These are phyloP conservation scores for Chalciporus piperatus DNA, from an alignment of 768 basidiomycete species.

Conservation along the genomic window DNA sequence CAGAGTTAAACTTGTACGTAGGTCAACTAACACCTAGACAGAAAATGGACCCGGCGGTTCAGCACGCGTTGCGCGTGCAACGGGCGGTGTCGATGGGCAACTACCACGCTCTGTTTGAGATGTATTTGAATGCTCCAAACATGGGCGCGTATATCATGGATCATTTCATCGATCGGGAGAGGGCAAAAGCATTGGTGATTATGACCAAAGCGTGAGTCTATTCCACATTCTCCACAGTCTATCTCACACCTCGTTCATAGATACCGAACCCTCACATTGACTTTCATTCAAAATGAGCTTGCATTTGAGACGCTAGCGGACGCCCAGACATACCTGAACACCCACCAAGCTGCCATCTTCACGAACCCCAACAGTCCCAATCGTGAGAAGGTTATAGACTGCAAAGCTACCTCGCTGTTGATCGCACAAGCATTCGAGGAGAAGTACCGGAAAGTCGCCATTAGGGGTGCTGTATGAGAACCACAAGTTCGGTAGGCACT, in stretches of 20 bases:
- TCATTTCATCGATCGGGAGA: slow-evolving; percentile 92
- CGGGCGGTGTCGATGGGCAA: slow-evolving; percentile 89
- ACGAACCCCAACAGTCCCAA: slow-evolving; percentile 62
- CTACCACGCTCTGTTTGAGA: slow-evolving; percentile 87
- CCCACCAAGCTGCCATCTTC: slow-evolving; percentile 68
- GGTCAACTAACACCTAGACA: slow-evolving; percentile 95
- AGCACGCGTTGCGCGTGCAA: slow-evolving; percentile 88
- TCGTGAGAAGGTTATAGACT: slow-evolving; percentile 65
- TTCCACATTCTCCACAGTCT: neutral
- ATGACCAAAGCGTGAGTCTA: slow-evolving; percentile 88
- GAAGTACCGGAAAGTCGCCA: slow-evolving; percentile 82
- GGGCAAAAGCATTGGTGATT: slow-evolving; percentile 79
- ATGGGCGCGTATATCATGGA: slow-evolving; percentile 99
- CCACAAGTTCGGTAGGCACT: slow-evolving; percentile 1
- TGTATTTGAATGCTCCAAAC: slow-evolving; percentile 83
- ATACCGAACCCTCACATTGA: slow-evolving; percentile 75
- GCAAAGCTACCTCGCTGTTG: slow-evolving; percentile 54
- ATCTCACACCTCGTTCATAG: slow-evolving; percentile 40
- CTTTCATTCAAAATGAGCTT: slow-evolving; percentile 77
- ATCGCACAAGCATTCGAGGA: slow-evolving; percentile 69
- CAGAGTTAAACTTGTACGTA: slow-evolving; percentile 95
- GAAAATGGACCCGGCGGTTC: slow-evolving; percentile 75
- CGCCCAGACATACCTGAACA: slow-evolving; percentile 64
- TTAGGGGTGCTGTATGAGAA: slow-evolving; percentile 85
- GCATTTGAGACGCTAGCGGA: slow-evolving; percentile 71